Conservation (phyloP, 2,329 filamentous ascomycete species). For the Apiospora kogelbergensis region DNA sequence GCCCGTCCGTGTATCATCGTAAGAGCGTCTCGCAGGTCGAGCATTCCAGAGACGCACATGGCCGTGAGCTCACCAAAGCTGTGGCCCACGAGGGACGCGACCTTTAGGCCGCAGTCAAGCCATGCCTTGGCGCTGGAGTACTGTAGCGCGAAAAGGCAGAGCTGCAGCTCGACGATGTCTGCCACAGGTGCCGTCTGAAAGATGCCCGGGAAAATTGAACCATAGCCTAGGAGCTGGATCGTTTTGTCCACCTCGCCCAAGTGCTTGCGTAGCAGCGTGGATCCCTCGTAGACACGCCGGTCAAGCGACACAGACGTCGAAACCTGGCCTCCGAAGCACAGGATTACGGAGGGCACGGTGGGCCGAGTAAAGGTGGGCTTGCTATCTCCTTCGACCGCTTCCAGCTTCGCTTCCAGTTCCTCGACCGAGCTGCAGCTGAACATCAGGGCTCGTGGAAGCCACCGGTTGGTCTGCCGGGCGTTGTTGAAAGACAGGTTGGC, state of each 20-base stretch:
- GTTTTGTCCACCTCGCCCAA: conserved; percentile 23
- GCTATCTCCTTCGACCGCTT: conserved; percentile 7
- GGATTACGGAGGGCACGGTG: conserved; percentile 22
- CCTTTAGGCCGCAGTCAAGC: conserved; percentile 35
- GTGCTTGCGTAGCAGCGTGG: conserved; percentile 22
- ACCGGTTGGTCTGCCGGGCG: conserved; percentile 28
- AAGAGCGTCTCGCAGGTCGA: conserved; percentile 33
- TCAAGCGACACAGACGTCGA: conserved; percentile 31
- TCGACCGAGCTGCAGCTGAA: conserved; percentile 26
- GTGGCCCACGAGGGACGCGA: conserved; percentile 36
- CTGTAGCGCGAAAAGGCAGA: conserved; percentile 39
- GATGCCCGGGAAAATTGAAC: conserved; percentile 32
- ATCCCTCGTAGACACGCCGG: conserved; percentile 28
- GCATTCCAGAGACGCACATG: conserved; percentile 33
- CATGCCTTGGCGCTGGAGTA: conserved; percentile 35
- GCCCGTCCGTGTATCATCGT: conserved; percentile 30
- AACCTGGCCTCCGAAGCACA: conserved; percentile 38
- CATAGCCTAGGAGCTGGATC: conserved; percentile 16
- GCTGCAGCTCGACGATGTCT: conserved; percentile 35
- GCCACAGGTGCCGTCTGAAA: conserved; percentile 24
- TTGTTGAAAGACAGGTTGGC: conserved; percentile 34
- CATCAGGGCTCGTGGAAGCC: conserved; percentile 21
- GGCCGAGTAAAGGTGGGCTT: conserved; percentile 20
- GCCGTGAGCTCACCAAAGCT: conserved; percentile 43
- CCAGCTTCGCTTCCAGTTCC: conserved; percentile 26